Evolutionary conservation across 208 protist genomes (phyloP).

Genomic region (Crithidia mellificae): DNA sequence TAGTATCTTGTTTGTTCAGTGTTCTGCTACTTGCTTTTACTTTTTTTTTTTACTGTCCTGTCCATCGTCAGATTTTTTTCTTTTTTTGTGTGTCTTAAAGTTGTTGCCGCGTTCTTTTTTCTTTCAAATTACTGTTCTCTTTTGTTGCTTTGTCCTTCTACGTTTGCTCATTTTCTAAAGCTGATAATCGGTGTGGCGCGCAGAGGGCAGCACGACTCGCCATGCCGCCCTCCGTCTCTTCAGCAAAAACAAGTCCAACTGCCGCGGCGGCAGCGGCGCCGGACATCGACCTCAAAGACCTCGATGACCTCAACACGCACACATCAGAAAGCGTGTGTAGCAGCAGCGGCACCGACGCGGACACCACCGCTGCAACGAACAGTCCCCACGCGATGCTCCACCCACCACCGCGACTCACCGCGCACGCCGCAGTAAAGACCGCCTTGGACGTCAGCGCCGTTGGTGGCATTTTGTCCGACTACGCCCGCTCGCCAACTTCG

Average conservation of each 20-base stretch:
- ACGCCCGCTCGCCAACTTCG: slow-evolving; percentile 5
- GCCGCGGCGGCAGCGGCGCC: not conserved
- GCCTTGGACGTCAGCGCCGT: not conserved
- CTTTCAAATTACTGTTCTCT: not conserved
- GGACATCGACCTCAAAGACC: slow-evolving; percentile 13
- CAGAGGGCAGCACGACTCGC: too few relatives aligned
- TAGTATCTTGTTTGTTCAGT: too few relatives aligned
- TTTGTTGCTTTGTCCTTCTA: not conserved
- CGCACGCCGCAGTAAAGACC: not conserved
- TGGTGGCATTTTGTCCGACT: not conserved
- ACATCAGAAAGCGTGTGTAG: slow-evolving; percentile 30
- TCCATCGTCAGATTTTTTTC: not conserved
- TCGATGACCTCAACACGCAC: slow-evolving; percentile 33
- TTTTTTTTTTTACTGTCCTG: too few relatives aligned
- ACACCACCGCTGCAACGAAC: not conserved
- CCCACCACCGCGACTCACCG: not conserved
- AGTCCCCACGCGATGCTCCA: not conserved
- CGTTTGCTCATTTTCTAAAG: not conserved
- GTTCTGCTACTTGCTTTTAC: too few relatives aligned
- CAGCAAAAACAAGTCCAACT: slow-evolving; percentile 1
- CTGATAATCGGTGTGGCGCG: too few relatives aligned
- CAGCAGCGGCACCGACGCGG: slow-evolving; percentile 23
- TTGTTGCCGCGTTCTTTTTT: too few relatives aligned
- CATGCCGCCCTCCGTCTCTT: slow-evolving; percentile 1
- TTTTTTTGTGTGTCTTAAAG: not conserved